Evolutionary conservation across 2,329 filamentous ascomycete species (phyloP).

Genomic region (Monosporascus sp.): DNA sequence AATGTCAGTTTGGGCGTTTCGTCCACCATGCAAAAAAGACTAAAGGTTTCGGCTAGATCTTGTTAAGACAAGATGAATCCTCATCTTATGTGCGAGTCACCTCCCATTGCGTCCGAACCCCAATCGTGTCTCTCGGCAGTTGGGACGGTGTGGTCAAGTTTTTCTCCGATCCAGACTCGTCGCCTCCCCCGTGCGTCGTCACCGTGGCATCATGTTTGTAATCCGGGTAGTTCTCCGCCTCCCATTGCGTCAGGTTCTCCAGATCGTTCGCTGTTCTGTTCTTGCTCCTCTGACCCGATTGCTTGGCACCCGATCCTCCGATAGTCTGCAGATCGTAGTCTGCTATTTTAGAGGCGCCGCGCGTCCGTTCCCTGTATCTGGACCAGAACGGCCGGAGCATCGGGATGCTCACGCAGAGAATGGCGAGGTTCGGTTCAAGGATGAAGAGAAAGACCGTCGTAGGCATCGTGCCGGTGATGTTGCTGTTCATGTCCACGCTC

Average conservation of each 20-base stretch:
- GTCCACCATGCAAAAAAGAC: no score
- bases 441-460: conserved; percentile 35
- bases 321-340: conserved; percentile 17
- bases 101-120: conserved; percentile 15
- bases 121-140: conserved; percentile 6
- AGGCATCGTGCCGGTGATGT: conserved; percentile 36
- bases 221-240: conserved; percentile 16
- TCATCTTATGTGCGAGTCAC: conserved; percentile 3
- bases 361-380: conserved; percentile 24
- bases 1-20: no score
- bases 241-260: conserved; percentile 12
- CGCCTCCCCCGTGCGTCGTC: conserved; percentile 6
- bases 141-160: conserved; percentile 9
- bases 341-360: conserved; percentile 24
- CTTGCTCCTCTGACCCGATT: conserved; percentile 4
- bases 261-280: background rate
- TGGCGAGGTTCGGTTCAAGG: conserved; percentile 35
- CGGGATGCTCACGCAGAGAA: conserved; percentile 37
- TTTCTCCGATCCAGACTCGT: conserved; percentile 20
- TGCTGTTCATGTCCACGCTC: conserved; percentile 28
- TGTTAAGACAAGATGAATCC: conserved; percentile 2
- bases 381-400: conserved; percentile 35
- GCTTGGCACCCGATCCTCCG: conserved; percentile 6
- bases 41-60: background rate
- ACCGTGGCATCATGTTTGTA: conserved; percentile 5